These are phyloP conservation scores for Onygenales sp. DNA, from an alignment of 2,329 filamentous ascomycete genomes.

Conservation along the genomic window DNA sequence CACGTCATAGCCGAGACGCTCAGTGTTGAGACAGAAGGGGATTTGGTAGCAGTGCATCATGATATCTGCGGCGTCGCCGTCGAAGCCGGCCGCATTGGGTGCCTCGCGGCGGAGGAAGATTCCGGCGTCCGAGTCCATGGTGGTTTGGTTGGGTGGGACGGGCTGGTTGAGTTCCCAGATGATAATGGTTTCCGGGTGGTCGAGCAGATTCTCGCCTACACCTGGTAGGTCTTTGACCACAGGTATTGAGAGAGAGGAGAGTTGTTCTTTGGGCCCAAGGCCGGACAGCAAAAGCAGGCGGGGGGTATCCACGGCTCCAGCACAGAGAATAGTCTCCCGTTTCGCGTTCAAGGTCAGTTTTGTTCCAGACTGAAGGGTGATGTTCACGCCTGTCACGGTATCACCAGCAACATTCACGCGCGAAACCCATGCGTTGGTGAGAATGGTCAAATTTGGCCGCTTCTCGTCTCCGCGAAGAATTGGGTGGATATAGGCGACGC, in stretches of 20 bases:
- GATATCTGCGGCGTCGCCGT: slow-evolving; percentile 70
- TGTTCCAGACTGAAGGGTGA: slow-evolving; percentile 54
- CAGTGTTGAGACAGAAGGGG: slow-evolving; percentile 79
- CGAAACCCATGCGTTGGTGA: slow-evolving; percentile 82
- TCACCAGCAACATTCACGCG: slow-evolving; percentile 64
- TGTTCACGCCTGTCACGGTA: slow-evolving; percentile 62
- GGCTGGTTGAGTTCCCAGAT: slow-evolving; percentile 73
- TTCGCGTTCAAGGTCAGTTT: slow-evolving; percentile 51
- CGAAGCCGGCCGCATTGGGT: slow-evolving; percentile 57
- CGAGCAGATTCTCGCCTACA: slow-evolving; percentile 55
- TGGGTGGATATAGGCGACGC: slow-evolving; percentile 86
- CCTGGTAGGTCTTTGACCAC: slow-evolving; percentile 52
- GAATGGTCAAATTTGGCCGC: slow-evolving; percentile 71
- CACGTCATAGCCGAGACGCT: slow-evolving; percentile 63
- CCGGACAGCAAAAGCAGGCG: slow-evolving; percentile 50
- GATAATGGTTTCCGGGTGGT: slow-evolving; percentile 58
- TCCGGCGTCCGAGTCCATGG: slow-evolving; percentile 83
- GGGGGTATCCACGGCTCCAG: slow-evolving; percentile 73
- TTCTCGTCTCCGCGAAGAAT: slow-evolving; percentile 76
- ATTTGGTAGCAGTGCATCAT: slow-evolving; percentile 99
- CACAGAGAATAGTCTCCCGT: slow-evolving; percentile 69
- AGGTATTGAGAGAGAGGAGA: slow-evolving; percentile 44
- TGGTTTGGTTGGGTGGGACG: slow-evolving; percentile 69
- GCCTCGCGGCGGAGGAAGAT: slow-evolving; percentile 76
- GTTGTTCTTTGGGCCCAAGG: slow-evolving; percentile 43